Base-by-base conservation (phyloP, 106 monocot species). In the Triglochin maritima region DNA sequence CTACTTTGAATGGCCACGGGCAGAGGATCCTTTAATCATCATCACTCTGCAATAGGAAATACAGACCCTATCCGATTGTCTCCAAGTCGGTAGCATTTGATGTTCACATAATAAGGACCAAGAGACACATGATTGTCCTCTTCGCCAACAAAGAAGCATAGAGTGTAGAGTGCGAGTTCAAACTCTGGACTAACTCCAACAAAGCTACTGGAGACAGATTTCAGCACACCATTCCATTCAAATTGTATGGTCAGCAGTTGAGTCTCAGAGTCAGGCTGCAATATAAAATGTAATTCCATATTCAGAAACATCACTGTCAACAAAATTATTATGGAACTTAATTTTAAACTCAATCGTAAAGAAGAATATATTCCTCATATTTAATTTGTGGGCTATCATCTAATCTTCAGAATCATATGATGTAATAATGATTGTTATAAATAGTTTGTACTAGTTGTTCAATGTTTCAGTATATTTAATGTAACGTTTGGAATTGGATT, bases 171-270 rank as follows among this genome's bases (percentile, higher is more conserved):
- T 6, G 96, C 96, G 62, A 96, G 62, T 70, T 96, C 96, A 71
- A 96, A 88, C 75, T 96, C 96, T 2, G 96, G 96, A 59, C 91
- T 96, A 17, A 96, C 96, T 49, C 96, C 96, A 50, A 96, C 56
- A 41, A 96, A 67, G 61, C 77, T 82, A 76, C 91, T 96, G 56
- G 96, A 96, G 45, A 96, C 71, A 14, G 91, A 80, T 76, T 96
- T 96, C 49, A 91, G 77, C 56, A 96, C 48, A 7, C 96, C 96
- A 50, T 96, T 83, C 96, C 96, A 96, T 71, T 96, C 88, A 56
- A 96, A 96, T 78, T 96, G 96, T 65, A 96, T 71, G 1, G 96
- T 96, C 12, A 96, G 91, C 69, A 96, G 59, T 72, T 96, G 91
- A 60, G 91, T 91, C 75, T 96, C 96, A 7, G 84, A 78, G 67